Conservation (phyloP, 208 protist species). For the Leptomonas pyrrhocoris region DNA sequence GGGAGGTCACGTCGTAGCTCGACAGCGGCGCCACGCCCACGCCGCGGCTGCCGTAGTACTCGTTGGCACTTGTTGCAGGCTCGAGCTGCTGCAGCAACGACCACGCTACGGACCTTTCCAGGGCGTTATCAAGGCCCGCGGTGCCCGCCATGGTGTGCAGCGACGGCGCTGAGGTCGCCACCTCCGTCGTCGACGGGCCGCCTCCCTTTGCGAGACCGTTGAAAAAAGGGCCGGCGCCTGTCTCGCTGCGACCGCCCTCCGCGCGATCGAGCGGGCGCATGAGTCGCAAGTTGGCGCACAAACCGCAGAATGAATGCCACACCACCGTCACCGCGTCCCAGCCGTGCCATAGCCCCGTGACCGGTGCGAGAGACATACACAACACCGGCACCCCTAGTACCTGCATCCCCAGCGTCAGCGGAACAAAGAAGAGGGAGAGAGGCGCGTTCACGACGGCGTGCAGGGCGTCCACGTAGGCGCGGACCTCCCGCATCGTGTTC, state of each 20-base stretch:
- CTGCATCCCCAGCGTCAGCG: slow-evolving; percentile 51
- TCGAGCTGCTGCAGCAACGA: slow-evolving; percentile 28
- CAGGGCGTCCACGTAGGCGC: slow-evolving; percentile 45
- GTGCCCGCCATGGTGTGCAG: background rate
- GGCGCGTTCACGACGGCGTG: slow-evolving; percentile 55
- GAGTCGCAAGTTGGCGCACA: slow-evolving; percentile 47
- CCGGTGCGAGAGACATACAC: slow-evolving; percentile 48
- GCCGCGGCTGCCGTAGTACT: slow-evolving; percentile 10
- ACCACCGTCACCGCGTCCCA: slow-evolving; percentile 46
- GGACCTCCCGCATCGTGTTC: slow-evolving; percentile 44
- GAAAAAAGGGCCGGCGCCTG: background rate
- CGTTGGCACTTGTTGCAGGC: background rate
- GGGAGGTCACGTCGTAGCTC: slow-evolving; percentile 2
- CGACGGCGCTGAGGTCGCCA: background rate
- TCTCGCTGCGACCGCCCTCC: slow-evolving; percentile 35
- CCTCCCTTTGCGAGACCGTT: background rate
- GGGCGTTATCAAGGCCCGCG: slow-evolving; percentile 2
- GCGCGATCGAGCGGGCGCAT: slow-evolving; percentile 38
- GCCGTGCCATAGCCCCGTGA: slow-evolving; percentile 40
- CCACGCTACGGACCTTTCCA: slow-evolving; percentile 15
- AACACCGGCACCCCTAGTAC: slow-evolving; percentile 48
- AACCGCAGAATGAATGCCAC: slow-evolving; percentile 41
- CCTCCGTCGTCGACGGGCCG: background rate
- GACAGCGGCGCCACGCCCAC: background rate
- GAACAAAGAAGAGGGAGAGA: slow-evolving; percentile 44